Conservation (phyloP, 139 green algal genomes). For the Chlorella sp. region DNA sequence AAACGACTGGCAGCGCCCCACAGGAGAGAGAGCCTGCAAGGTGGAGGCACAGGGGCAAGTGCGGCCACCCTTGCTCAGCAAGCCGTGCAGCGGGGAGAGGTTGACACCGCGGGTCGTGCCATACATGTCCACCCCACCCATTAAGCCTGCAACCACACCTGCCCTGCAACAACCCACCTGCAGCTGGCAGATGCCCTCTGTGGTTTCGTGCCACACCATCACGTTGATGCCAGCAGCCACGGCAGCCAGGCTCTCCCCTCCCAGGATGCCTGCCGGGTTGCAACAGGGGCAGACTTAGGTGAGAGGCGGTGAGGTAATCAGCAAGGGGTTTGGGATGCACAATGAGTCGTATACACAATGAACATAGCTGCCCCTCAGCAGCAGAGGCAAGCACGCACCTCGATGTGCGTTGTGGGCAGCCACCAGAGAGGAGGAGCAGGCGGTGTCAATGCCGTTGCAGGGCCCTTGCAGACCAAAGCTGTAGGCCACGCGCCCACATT, state of each 20-base stretch:
- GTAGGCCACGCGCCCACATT: conserved; percentile 59
- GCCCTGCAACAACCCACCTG: background rate
- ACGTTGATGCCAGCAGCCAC: conserved; percentile 47
- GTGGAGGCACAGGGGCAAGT: conserved; percentile 29
- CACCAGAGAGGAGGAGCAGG: conserved; percentile 85
- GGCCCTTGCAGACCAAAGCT: conserved; percentile 68
- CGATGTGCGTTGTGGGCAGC: conserved; percentile 57
- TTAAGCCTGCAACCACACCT: no score
- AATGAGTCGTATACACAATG: background rate
- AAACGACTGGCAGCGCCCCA: conserved; percentile 90
- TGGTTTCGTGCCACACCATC: conserved; percentile 45
- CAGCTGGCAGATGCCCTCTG: conserved; percentile 37
- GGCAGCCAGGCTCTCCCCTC: conserved; percentile 32
- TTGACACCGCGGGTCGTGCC: no score
- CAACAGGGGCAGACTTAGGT: background rate
- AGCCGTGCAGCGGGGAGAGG: no score
- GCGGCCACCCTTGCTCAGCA: conserved; percentile 28
- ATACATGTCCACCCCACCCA: no score
- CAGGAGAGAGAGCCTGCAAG: conserved; percentile 44
- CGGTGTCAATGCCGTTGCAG: conserved; percentile 80
- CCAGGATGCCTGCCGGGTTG: background rate
- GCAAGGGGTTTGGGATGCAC: background rate
- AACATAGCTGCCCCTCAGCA: conserved; percentile 38
- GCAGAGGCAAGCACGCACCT: conserved; percentile 57
- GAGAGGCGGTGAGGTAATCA: background rate